Evolutionary conservation across 2,329 filamentous ascomycete genomes (phyloP), one percentile per base, ranked within the genome.

Genomic region (Neonectria ditissima): DNA sequence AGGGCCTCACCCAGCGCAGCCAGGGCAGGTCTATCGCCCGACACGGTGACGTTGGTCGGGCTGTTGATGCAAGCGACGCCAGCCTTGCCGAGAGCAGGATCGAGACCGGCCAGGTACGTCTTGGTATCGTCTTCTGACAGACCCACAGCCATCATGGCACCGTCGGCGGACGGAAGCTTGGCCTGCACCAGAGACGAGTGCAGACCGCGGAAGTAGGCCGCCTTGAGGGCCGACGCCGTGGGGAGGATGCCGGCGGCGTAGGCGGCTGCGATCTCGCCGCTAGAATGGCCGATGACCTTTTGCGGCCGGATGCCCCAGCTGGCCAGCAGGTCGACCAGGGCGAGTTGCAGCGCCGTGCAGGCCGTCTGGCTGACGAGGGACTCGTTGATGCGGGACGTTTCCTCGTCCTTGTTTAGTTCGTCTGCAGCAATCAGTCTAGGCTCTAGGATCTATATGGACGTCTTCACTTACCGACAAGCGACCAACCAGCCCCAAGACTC

Each of bases 31-130:
- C n/a, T n/a, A 2, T 62, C 51, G 1, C 64, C 64, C 0, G 61
- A 56, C 2, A 68, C 43, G 2, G 64, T 62, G 4, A 43, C 39
- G 18, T 20, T 43, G 18, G n/a, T 20, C 30, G 83, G 83, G 37
- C 82, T 84, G 74, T 87, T 87, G 63, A 81, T 79, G 66, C 84
- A 84, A 3, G 76, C 80, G 32, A 80, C 71, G 4, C 62, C 60
- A 4, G 72, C 65, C 37, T 37, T 50, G 8, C 59, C 62, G 34
- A 62, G 34, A 26, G 56, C 51, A 5, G 50, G 14, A 22, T 55
- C 44, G n/a, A 61, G 44, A 13, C 16, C 48, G 13, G 18, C 39
- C 9, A 59, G 55, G 26, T 8, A 30, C 26, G 11, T 7, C 28
- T 3, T 37, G 2, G 34, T 2, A 26, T 0, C 41, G 7, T 24